phyloP scores from a whole-genome alignment of 768 basidiomycete genomes.

The Podaxis pistillaris region DNA sequence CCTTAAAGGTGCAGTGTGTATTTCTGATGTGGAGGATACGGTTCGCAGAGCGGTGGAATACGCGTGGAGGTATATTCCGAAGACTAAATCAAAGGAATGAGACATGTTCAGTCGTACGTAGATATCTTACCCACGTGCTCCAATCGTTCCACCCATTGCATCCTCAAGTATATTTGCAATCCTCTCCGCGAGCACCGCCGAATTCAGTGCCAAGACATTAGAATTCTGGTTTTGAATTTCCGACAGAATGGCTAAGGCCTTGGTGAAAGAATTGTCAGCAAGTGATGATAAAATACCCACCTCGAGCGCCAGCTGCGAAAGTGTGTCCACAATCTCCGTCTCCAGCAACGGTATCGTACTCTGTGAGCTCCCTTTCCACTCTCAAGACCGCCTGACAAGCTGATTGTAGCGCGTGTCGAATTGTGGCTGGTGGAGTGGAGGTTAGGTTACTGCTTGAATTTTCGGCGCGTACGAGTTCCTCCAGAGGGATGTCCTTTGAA shows the following conservation, averaged over 20 bases:
- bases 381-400: constrained; percentile 43
- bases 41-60: constrained; percentile 26
- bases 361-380: constrained; percentile 51
- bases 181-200: constrained; percentile 23
- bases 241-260: neutral
- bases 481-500: neutral
- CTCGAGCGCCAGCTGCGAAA: constrained; percentile 47
- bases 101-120: neutral
- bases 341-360: constrained; percentile 58
- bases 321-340: constrained; percentile 67
- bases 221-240: neutral
- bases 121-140: constrained; percentile 37
- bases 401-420: constrained; percentile 26
- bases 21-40: neutral
- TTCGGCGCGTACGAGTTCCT: neutral
- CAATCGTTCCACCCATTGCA: constrained; percentile 56
- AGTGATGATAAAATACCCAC: constrained; percentile 14
- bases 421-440: neutral
- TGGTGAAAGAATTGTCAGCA: neutral
- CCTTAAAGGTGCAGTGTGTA: constrained; percentile 16
- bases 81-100: constrained; percentile 27
- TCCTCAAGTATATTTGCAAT: constrained; percentile 46
- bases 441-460: neutral
- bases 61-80: constrained; percentile 42
- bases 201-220: constrained; percentile 4